Evolutionary conservation across 495 filamentous ascomycete genomes (phyloP).

Genomic region (Astrocystis sublimbata): DNA sequence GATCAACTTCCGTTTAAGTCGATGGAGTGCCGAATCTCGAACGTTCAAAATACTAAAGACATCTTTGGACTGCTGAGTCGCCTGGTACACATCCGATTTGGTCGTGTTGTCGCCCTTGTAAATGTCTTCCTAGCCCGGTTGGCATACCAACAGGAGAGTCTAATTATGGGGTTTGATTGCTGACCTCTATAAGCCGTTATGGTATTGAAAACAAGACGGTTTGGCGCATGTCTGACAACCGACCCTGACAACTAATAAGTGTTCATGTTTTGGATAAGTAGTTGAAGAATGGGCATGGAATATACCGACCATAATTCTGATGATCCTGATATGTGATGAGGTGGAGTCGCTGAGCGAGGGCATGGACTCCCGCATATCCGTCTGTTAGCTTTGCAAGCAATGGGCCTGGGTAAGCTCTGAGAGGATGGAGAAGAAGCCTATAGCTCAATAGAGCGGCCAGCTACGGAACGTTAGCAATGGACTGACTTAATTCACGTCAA

Average conservation of each 20-base stretch:
- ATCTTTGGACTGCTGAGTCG: not conserved
- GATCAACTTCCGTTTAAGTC: conserved; percentile 18
- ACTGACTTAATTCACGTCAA: too few species aligned
- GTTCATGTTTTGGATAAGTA: too few species aligned
- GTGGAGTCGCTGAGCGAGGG: not conserved
- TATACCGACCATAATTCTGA: not conserved
- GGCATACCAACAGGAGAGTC: not conserved
- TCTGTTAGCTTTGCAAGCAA: not conserved
- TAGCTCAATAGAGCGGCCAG: too few species aligned
- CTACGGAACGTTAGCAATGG: too few species aligned
- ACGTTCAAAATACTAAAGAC: conserved; percentile 17
- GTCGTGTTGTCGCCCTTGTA: conserved; percentile 52
- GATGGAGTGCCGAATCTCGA: conserved; percentile 11
- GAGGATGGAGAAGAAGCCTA: not conserved
- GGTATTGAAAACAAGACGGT: conserved; percentile 48
- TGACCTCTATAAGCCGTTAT: conserved; percentile 42
- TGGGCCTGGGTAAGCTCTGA: not conserved
- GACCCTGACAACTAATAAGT: too few species aligned
- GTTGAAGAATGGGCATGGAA: too few species aligned
- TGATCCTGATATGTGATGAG: not conserved
- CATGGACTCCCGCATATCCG: not conserved
- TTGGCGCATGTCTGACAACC: conserved; percentile 49
- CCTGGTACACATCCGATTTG: conserved; percentile 28
- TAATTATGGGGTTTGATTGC: conserved; percentile 25
- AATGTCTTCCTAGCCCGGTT: conserved; percentile 37